Conservation (phyloP, 306 rosid species). For the Medicago truncatula region MtrunA17r5.0-ANR NC_053045.1:52722501-52723000, state of each 20-base stretch:
- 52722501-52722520: constrained; percentile 70
- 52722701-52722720: constrained; percentile 17
- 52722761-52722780: constrained; percentile 83
- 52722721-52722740: constrained; percentile 61
- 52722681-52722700: constrained; percentile 2
- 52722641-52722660: constrained; percentile 40
- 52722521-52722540: constrained; percentile 83
- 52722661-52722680: constrained; percentile 24
- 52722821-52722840: constrained; percentile 90
- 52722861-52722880: constrained; percentile 82
- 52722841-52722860: constrained; percentile 78
- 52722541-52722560: constrained; percentile 95
- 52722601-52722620: constrained; percentile 71
- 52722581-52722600: constrained; percentile 81
- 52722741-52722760: constrained; percentile 92
- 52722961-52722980: constrained; percentile 37
- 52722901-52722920: constrained; percentile 74
- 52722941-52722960: constrained; percentile 63
- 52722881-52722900: constrained; percentile 86
- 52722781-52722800: constrained; percentile 80
- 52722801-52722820: constrained; percentile 85
- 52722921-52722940: constrained; percentile 81
- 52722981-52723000: constrained; percentile 13
- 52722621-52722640: constrained; percentile 51
- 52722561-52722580: constrained; percentile 85